phyloP scores from a whole-genome alignment of 106 monocot genomes.

The Narthecium ossifragum region DNA sequence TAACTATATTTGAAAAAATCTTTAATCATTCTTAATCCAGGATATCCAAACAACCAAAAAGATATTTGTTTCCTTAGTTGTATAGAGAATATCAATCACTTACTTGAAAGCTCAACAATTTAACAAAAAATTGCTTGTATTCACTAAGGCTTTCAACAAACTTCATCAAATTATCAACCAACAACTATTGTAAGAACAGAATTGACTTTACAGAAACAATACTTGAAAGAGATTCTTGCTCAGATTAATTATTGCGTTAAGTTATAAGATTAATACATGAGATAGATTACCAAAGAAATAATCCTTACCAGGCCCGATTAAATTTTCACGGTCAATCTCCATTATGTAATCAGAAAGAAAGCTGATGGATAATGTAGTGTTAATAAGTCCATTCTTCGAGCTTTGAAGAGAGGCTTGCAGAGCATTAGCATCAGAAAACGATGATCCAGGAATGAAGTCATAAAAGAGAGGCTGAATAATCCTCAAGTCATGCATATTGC shows the following conservation, averaged over 20 bases:
- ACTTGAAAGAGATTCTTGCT: neutral
- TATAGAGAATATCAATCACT: too few relatives aligned
- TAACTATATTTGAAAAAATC: too few relatives aligned
- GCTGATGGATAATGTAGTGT: slow-evolving; percentile 67
- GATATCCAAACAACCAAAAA: too few relatives aligned
- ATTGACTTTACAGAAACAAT: neutral
- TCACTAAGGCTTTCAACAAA: neutral
- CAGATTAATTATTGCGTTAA: too few relatives aligned
- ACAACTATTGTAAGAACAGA: neutral
- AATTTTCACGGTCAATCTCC: slow-evolving; percentile 68
- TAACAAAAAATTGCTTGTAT: neutral
- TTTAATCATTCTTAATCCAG: too few relatives aligned
- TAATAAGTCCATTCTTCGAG: slow-evolving; percentile 60
- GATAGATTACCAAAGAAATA: neutral
- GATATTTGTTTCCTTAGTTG: too few relatives aligned
- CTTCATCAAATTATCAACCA: neutral
- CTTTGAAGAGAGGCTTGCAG: slow-evolving; percentile 66
- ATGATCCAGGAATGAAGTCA: slow-evolving; percentile 79
- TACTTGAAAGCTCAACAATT: neutral
- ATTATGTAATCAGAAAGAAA: slow-evolving; percentile 91
- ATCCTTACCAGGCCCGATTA: slow-evolving; percentile 54
- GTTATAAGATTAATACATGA: neutral
- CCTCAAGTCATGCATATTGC: slow-evolving; percentile 42
- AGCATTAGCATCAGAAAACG: slow-evolving; percentile 39
- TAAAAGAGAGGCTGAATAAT: slow-evolving; percentile 82